Evolutionary conservation across 805 yeast genomes (phyloP), one percentile per base, ranked within the genome.

Genomic region (Candida endomychidarum): DNA sequence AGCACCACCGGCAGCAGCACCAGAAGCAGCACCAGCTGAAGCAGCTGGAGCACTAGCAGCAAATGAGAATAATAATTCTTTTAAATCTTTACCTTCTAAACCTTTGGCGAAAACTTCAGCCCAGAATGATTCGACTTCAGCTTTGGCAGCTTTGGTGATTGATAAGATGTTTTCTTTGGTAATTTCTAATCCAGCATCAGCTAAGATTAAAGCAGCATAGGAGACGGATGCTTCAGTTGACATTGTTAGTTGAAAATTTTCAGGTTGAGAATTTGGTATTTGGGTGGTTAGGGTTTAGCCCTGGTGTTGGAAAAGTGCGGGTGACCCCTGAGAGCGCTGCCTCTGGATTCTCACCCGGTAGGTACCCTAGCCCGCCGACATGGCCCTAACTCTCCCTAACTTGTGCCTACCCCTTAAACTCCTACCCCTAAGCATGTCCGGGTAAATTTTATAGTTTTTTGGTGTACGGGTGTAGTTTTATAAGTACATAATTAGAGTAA

Each of bases 181-280:
- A 81, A 93, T 80, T 74, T 90, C 96, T 65, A 88, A 76, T 65
- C 88, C 96, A 64, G 97, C 87, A 69, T 91, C 99, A 57, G 97
- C 96, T 74, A 91, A 81, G 77, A 91, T 89, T 74, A 91, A 83
- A 67, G 98, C 96, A 72, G 99, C 98, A 86, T 88, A 89, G 60
- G 96, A 86, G 67, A 88, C 87, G 67, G 91, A 82, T 65, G 95
- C 80, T 80, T 89, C 96, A 62, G 78, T 64, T 72, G 95, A 85
- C 96, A 87, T 87, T 16, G 24, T 45, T 21, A 10, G 17, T 10
- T 16, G 17, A 15, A 32, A 32, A 12, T 21, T 32, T 32, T 32
- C 16, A 10, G 14, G 14, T 3, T 20, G 26, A 22, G 26, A 22
- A 21, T 32, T 32, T 32, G 20, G 21, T 32, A 21, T 32, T 32